Conservation (phyloP, 2,329 filamentous ascomycete genomes). For the Fusarium mexicanum region DNA sequence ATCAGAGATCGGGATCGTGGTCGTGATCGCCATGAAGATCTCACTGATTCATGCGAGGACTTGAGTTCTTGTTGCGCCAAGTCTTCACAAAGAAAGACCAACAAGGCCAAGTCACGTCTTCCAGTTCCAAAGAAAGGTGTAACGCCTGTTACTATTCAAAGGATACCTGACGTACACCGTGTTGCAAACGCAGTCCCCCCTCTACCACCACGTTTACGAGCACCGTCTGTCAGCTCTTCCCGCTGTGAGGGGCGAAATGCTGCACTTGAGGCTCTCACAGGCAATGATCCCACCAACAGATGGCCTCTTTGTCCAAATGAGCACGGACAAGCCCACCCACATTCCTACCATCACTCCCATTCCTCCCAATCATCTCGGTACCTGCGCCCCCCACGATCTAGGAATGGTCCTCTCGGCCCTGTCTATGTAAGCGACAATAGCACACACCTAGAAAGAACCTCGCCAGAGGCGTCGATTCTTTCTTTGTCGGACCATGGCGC, state of each 20-base stretch:
- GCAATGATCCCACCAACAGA: conserved; percentile 37
- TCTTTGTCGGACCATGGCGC: conserved; percentile 39
- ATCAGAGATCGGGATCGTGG: conserved; percentile 3
- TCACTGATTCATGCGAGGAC: conserved; percentile 32
- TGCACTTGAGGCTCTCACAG: conserved; percentile 43
- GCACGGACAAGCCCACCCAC: conserved; percentile 32
- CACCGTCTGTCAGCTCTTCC: conserved; percentile 56
- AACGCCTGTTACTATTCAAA: conserved; percentile 46
- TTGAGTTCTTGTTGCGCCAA: conserved; percentile 31
- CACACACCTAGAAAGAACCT: conserved; percentile 2
- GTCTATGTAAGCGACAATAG: conserved; percentile 5
- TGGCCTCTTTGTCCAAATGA: conserved; percentile 49
- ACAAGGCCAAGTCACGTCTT: conserved; percentile 37
- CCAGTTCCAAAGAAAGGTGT: conserved; percentile 32
- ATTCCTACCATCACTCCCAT: conserved; percentile 33
- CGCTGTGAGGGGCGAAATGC: conserved; percentile 52
- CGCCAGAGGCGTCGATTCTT: conserved; percentile 25
- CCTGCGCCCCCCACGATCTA: conserved; percentile 35
- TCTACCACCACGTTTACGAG: conserved; percentile 51
- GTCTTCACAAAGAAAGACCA: conserved; percentile 21
- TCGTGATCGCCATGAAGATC: conserved; percentile 23
- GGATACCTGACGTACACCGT: conserved; percentile 52
- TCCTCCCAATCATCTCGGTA: conserved; percentile 23
- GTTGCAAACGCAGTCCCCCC: conserved; percentile 51
- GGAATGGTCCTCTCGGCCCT: conserved; percentile 24